phyloP scores from a whole-genome alignment of 148 eudicot genomes.

The Mesembryanthemum crystallinum region DNA sequence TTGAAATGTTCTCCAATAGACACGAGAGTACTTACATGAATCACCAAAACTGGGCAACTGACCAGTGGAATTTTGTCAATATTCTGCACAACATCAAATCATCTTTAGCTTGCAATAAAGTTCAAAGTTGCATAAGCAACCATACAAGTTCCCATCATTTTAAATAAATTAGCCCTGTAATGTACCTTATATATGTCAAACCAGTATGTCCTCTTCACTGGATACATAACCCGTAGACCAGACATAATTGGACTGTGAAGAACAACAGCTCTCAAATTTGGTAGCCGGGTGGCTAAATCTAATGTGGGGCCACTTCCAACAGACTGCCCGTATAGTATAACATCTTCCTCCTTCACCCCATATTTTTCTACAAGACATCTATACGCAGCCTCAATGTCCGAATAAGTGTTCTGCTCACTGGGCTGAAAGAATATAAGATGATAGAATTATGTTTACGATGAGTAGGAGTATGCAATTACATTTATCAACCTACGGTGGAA shows the following conservation, averaged over 20 bases:
- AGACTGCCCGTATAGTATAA: slow-evolving; percentile 89
- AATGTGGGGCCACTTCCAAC: slow-evolving; percentile 95
- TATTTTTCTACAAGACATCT: slow-evolving; percentile 77
- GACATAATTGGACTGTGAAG: slow-evolving; percentile 93
- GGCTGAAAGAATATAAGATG: slow-evolving; percentile 46
- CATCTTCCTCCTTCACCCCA: slow-evolving; percentile 84
- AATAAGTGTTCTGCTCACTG: slow-evolving; percentile 87
- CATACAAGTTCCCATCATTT: neutral
- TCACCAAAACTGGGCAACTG: slow-evolving; percentile 64
- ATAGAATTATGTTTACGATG: neutral
- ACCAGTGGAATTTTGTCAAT: slow-evolving; percentile 79
- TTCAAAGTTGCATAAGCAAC: slow-evolving; percentile 8
- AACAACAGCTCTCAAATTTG: slow-evolving; percentile 79
- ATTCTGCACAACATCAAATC: slow-evolving; percentile 46
- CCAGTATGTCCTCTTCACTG: slow-evolving; percentile 87
- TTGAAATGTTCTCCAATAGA: neutral
- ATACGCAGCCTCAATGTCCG: slow-evolving; percentile 92
- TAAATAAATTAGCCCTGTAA: neutral
- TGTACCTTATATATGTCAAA: slow-evolving; percentile 91
- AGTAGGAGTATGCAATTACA: neutral
- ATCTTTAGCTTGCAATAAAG: neutral
- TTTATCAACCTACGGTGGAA: neutral
- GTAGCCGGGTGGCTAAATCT: slow-evolving; percentile 76
- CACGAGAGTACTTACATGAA: slow-evolving; percentile 57
- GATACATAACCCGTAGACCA: slow-evolving; percentile 90